Percentiles rank a stretch among this genome's conserved stretches.
phyloP scores from a whole-genome alignment of 768 basidiomycete genomes.

The Cubamyces lactineus region DNA sequence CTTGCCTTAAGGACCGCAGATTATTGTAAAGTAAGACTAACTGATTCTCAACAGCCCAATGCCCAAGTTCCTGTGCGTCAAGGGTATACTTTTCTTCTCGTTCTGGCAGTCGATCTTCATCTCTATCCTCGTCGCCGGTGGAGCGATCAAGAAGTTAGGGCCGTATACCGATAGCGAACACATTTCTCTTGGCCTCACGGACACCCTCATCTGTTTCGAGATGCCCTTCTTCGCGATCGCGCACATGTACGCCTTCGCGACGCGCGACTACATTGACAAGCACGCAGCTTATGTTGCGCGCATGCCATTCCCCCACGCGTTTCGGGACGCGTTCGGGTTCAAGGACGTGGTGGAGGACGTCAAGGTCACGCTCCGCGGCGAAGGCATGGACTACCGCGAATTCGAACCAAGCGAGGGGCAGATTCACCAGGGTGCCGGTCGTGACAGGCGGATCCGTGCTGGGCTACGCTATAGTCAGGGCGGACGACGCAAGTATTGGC shows the following conservation, averaged over 20 bases:
- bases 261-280: conserved; percentile 82
- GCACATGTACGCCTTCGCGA: conserved; percentile 93
- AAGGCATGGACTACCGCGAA: conserved; percentile 93
- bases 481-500: conserved; percentile 95
- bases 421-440: conserved; percentile 86
- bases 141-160: conserved; percentile 76
- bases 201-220: conserved; percentile 91
- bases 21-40: neutral
- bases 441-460: conserved; percentile 86
- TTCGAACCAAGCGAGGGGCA: conserved; percentile 96
- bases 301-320: conserved; percentile 85
- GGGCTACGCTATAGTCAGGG: conserved; percentile 90
- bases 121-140: conserved; percentile 85
- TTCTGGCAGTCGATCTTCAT: conserved; percentile 95
- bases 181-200: conserved; percentile 88
- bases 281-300: conserved; percentile 73
- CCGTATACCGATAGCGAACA: conserved; percentile 88
- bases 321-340: conserved; percentile 85
- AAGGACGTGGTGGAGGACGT: conserved; percentile 88
- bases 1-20: neutral
- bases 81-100: conserved; percentile 96
- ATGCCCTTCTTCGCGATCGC: conserved; percentile 98
- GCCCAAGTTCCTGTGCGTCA: conserved; percentile 98
- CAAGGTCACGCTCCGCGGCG: conserved; percentile 78
- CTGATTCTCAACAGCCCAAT: conserved; percentile 59